A percentile compares a stretch with the other conserved stretches of the same genome.
Conservation (phyloP, 1,139 yeast genomes). For the Meyerozyma smithsonii region DNA sequence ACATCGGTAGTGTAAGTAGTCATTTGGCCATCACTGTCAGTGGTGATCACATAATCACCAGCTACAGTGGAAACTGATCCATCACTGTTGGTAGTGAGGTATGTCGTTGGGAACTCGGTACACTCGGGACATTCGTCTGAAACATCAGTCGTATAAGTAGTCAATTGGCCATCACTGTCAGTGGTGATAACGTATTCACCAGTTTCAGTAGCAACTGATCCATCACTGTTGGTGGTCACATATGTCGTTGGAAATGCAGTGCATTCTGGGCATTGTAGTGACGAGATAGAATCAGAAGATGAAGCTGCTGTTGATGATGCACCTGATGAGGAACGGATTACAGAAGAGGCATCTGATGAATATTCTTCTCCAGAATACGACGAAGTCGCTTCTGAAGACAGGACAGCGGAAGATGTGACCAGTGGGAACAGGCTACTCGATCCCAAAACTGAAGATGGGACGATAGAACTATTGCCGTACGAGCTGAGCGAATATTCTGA, state of each 20-base stretch:
- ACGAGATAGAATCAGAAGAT: too few species aligned
- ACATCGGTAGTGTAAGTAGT: slow-evolving; percentile 1
- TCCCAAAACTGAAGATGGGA: too few species aligned
- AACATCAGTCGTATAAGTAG: not conserved
- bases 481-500: too few species aligned
- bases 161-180: not conserved
- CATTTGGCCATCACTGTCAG: slow-evolving; percentile 1
- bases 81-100: slow-evolving; percentile 4
- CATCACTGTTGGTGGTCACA: slow-evolving; percentile 2
- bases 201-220: slow-evolving; percentile 1
- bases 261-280: too few species aligned
- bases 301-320: too few species aligned
- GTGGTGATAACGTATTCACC: slow-evolving; percentile 1
- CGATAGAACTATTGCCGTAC: too few species aligned
- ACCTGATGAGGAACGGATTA: too few species aligned
- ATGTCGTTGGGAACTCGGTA: slow-evolving; percentile 2
- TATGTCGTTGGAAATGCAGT: not conserved
- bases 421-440: too few species aligned
- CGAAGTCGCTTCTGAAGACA: too few species aligned
- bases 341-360: too few species aligned
- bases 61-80: slow-evolving; percentile 4
- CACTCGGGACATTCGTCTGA: not conserved
- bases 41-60: slow-evolving; percentile 1
- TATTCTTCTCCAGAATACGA: too few species aligned
- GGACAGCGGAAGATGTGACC: too few species aligned